A percentile compares a stretch with the other conserved stretches of the same genome.
Evolutionary conservation across 192 early-diverging fungal species (phyloP).

Genomic region (Umbelopsis ramanniana): DNA sequence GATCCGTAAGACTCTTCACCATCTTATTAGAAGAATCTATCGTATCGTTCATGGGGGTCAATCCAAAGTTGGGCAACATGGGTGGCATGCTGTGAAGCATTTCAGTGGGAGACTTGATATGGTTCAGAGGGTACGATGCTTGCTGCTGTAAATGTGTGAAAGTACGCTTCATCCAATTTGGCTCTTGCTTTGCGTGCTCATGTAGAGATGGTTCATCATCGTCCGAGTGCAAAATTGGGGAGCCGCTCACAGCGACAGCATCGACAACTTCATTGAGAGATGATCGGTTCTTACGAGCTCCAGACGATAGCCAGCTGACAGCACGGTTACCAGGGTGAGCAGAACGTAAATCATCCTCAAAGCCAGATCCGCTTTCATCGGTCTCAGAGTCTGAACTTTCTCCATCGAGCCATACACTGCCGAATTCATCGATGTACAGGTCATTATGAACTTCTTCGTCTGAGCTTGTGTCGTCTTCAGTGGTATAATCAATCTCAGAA

Average conservation of each 20-base stretch:
- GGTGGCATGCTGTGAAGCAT: slow-evolving; percentile 23
- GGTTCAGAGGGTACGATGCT: slow-evolving; percentile 10
- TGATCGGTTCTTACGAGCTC: neutral
- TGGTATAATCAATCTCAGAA: slow-evolving; percentile 22
- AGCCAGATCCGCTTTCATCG: neutral
- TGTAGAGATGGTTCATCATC: slow-evolving; percentile 11
- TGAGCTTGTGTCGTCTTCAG: slow-evolving; percentile 21
- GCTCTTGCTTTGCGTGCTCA: slow-evolving; percentile 10
- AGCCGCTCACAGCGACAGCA: slow-evolving; percentile 25
- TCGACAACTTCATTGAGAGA: slow-evolving; percentile 29
- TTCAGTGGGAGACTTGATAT: slow-evolving; percentile 16
- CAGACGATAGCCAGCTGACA: slow-evolving; percentile 7
- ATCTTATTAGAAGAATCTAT: slow-evolving; percentile 4
- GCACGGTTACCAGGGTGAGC: neutral
- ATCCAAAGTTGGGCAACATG: slow-evolving; percentile 11
- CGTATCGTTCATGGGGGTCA: neutral
- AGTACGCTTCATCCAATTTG: slow-evolving; percentile 39
- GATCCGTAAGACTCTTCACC: slow-evolving; percentile 18
- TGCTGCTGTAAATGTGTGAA: slow-evolving; percentile 36
- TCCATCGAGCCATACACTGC: slow-evolving; percentile 7
- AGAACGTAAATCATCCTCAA: neutral
- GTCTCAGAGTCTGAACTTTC: neutral
- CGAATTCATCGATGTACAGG: neutral
- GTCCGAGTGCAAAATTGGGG: slow-evolving; percentile 14
- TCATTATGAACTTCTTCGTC: neutral